Conservation (phyloP, 1,284 basidiomycete genomes). For the Apiotrichum sp. region DNA sequence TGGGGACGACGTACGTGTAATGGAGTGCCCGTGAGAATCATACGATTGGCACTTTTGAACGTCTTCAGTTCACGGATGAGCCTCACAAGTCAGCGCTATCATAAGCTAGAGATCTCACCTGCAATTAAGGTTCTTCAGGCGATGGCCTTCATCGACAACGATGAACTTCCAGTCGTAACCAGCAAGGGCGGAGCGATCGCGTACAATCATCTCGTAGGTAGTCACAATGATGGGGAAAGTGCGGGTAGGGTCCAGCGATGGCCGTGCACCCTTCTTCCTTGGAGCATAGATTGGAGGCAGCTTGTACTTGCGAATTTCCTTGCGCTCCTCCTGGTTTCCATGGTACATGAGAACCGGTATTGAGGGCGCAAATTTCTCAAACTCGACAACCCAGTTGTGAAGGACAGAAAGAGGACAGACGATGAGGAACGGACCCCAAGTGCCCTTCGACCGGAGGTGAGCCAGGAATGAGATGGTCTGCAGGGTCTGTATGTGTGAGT, state of each 20-base stretch:
- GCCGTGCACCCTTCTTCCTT: constrained; percentile 22
- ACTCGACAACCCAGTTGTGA: constrained; percentile 88
- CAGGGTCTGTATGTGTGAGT: constrained; percentile 57
- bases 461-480: constrained; percentile 91
- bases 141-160: constrained; percentile 92
- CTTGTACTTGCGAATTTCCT: constrained; percentile 57
- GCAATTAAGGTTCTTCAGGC: constrained; percentile 88
- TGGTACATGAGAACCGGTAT: constrained; percentile 75
- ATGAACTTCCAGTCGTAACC: constrained; percentile 83
- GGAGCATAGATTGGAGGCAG: constrained; percentile 17
- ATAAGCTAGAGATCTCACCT: constrained; percentile 40
- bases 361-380: constrained; percentile 69
- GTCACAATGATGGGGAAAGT: constrained; percentile 59
- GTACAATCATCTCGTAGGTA: constrained; percentile 90
- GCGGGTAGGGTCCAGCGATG: constrained; percentile 25
- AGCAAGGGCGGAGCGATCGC: constrained; percentile 62
- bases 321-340: constrained; percentile 69
- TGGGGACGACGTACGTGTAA: constrained; percentile 60
- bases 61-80: constrained; percentile 87
- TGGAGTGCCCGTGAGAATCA: constrained; percentile 91
- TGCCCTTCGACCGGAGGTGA: constrained; percentile 69
- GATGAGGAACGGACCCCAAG: constrained; percentile 74
- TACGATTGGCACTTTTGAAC: constrained; percentile 74
- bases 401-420: constrained; percentile 88
- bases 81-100: constrained; percentile 23